A percentile compares a stretch with the other conserved stretches of the same genome.
phyloP scores from a whole-genome alignment of 495 filamentous ascomycete genomes.

The Penicillium dipodomyicola region DNA sequence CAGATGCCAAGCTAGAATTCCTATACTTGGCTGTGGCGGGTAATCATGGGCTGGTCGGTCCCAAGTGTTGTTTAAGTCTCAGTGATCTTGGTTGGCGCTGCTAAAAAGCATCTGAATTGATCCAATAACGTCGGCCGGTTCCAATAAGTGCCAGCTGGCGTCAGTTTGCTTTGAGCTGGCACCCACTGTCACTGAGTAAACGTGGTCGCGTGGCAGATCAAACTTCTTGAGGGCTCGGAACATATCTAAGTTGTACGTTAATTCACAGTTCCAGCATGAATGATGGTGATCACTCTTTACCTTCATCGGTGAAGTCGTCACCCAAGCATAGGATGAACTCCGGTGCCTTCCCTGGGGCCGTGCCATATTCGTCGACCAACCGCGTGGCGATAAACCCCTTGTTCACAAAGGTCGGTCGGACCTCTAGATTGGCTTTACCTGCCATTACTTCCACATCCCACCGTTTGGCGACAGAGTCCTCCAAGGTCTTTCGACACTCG shows the following conservation, averaged over 20 bases:
- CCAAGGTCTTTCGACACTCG: constrained; percentile 73
- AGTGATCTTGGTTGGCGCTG: constrained; percentile 39
- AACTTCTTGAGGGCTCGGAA: constrained; percentile 64
- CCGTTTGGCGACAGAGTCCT: constrained; percentile 66
- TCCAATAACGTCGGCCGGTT: constrained; percentile 82
- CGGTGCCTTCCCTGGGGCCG: constrained; percentile 50
- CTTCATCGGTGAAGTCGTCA: constrained; percentile 97
- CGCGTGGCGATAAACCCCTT: constrained; percentile 89
- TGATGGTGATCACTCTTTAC: constrained; percentile 45
- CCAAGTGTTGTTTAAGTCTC: not conserved
- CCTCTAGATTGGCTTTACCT: constrained; percentile 93
- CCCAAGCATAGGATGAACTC: constrained; percentile 87
- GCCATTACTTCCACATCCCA: constrained; percentile 93
- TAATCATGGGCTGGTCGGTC: not conserved
- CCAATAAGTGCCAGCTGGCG: constrained; percentile 81
- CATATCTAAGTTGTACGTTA: constrained; percentile 45
- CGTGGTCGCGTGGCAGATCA: constrained; percentile 55
- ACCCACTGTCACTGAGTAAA: constrained; percentile 87
- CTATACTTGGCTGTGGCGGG: not conserved
- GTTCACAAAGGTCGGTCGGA: constrained; percentile 93
- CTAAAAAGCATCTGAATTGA: constrained; percentile 68
- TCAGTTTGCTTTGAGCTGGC: constrained; percentile 82
- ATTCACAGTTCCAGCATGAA: not conserved
- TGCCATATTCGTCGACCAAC: constrained; percentile 64
- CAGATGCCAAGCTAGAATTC: not conserved